Evolutionary conservation across 23 red algal genomes (phyloP).

Genomic region (Pyropia haitanensis): DNA sequence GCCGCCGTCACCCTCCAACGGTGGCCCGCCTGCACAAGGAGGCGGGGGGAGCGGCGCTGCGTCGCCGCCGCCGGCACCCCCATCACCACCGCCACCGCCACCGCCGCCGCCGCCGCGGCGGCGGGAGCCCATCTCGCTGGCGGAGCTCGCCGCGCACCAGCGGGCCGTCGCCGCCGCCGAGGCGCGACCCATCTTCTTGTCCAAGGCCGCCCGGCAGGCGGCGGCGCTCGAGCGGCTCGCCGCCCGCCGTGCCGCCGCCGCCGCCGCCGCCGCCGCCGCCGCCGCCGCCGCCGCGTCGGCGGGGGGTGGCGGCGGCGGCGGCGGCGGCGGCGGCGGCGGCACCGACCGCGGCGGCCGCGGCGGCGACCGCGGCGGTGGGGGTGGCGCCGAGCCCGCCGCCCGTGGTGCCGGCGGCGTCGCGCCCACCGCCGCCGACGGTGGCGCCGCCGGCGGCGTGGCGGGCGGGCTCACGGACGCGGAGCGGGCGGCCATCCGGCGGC

Average conservation of each 20-base stretch:
- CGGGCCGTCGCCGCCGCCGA: not conserved
- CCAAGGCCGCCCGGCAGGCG: slow-evolving; percentile 38
- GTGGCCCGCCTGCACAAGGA: no score
- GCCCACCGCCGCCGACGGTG: not conserved
- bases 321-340: not conserved
- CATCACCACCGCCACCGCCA: no score
- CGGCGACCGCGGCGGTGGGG: no score
- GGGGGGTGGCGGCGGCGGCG: not conserved
- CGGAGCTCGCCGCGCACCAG: not conserved
- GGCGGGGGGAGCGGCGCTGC: no score
- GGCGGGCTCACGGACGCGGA: no score
- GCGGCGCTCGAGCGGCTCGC: slow-evolving; percentile 17
- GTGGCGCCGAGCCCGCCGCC: not conserved
- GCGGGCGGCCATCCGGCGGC: slow-evolving; percentile 4
- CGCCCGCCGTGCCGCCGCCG: not conserved
- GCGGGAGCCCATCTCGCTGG: slow-evolving; percentile 10
- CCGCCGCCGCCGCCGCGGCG: not conserved
- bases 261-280: not conserved
- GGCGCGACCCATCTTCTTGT: slow-evolving; percentile 47
- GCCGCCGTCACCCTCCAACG: no score
- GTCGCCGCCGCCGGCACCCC: no score
- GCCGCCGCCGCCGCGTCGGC: not conserved
- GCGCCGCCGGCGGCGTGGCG: no score
- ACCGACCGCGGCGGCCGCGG: no score
- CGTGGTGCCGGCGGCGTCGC: not conserved